Evolutionary conservation across 106 monocot genomes (phyloP), one percentile per base, ranked within the genome.

Genomic region (Apostasia shenzhenica): DNA sequence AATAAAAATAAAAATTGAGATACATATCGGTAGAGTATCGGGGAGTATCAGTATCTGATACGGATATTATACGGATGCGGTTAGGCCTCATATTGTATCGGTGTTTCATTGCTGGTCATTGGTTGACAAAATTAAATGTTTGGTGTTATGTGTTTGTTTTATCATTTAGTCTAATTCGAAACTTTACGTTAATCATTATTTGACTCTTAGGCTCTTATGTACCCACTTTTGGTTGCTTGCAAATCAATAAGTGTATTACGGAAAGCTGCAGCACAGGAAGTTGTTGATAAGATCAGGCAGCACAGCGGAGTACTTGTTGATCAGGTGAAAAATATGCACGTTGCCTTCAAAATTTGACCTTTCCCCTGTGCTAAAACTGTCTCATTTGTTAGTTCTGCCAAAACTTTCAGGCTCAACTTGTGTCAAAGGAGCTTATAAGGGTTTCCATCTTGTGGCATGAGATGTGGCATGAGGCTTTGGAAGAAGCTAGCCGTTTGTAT

Each of bases 361-460:
- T 59, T 75, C 60, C n/a, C 12, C 9, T 26, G 38, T 45, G 59
- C 51, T 71, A 66, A 55, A 6, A 4, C 9, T 63, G 67, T 75
- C 13, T 67, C 26, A 26, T 26, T 26, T 26, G 26, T 26, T 26
- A 26, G 26, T 54, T 46, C 71, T 52, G 26, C 26, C 26, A 39
- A 50, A 65, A 76, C 6, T 65, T 76, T 5, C 75, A 99, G 99
- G 99, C 99, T 62, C 93, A 93, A 69, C 93, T 99, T 83, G 99
- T 99, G 26, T 99, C 99, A 39, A 87, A 99, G 72, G 99, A 99
- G 69, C 67, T 99, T 77, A 99, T 99, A 26, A 87, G 99, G 74
- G 99, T 99, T 74, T 89, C 99, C 4, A 99, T 99, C 78, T 57
- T 99, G 57, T 99, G 99, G 99, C 99, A 99, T 87, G 99, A 99